These are phyloP conservation scores for Plasmodium reichenowi DNA, from an alignment of 169 alveolate genomes.

Conservation along the genomic window DNA sequence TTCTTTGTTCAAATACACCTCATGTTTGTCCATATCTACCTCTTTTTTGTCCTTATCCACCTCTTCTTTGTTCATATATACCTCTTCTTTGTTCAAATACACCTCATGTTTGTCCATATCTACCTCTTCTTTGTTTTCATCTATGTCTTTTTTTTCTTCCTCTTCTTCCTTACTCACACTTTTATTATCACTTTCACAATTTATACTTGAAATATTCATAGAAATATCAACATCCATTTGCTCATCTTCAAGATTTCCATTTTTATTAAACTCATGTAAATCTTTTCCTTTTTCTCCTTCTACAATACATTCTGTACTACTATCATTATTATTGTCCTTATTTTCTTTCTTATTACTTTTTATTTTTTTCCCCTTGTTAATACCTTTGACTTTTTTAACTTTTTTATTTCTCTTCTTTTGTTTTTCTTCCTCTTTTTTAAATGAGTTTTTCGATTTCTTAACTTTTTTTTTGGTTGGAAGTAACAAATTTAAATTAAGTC, in stretches of 20 bases:
- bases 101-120: neutral
- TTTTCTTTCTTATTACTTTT: neutral
- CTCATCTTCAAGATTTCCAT: neutral
- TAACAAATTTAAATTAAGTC: constrained; percentile 21
- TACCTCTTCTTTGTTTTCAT: too few species aligned
- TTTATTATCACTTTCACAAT: neutral
- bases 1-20: neutral
- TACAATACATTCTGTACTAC: neutral
- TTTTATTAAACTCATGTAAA: neutral
- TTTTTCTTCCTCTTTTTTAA: neutral
- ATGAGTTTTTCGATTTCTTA: neutral
- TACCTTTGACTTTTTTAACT: constrained; percentile 1
- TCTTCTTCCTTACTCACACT: neutral
- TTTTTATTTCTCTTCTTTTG: constrained; percentile 10
- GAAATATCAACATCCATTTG: neutral
- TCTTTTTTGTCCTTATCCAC: neutral
- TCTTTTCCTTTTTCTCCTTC: neutral
- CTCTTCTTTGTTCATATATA: neutral
- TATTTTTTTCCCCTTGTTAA: neutral
- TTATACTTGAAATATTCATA: neutral
- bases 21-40: neutral
- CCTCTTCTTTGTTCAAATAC: neutral
- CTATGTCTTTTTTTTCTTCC: neutral
- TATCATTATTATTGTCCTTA: neutral
- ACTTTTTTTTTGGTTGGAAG: constrained; percentile 1